A percentile compares a stretch with the other conserved stretches of the same genome.
phyloP scores from a whole-genome alignment of 371 early-diverging fungal genomes.

The Massospora cicadina region DNA sequence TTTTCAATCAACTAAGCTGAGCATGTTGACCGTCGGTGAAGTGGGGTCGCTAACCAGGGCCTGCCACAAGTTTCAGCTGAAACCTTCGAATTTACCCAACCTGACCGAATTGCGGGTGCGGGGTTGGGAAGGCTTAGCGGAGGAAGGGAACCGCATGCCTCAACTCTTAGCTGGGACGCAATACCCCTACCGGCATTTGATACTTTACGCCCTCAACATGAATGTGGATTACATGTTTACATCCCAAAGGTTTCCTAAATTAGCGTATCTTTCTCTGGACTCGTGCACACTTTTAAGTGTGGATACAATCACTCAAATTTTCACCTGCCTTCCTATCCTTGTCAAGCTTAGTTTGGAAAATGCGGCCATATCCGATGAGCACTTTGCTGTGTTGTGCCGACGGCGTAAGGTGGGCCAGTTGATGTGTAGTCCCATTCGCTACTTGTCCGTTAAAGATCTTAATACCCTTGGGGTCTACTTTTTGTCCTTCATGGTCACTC shows the following conservation, averaged over 20 bases:
- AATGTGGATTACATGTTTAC: conserved; percentile 2
- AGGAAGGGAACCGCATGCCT: conserved; percentile 5
- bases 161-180: not conserved
- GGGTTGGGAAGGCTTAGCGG: not conserved
- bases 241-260: not conserved
- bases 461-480: not conserved
- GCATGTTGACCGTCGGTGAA: not conserved
- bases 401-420: conserved; percentile 31
- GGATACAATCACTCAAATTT: not conserved
- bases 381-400: conserved; percentile 31
- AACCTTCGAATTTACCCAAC: not conserved
- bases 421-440: not conserved
- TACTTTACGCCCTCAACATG: not conserved
- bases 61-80: not conserved
- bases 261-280: not conserved
- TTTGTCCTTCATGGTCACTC: not conserved
- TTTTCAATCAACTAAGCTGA: not conserved
- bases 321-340: not conserved
- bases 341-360: not conserved
- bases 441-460: not conserved
- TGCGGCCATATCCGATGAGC: not conserved
- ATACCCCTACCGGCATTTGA: not conserved
- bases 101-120: not conserved
- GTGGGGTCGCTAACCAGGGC: not conserved
- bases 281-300: not conserved